phyloP scores from a whole-genome alignment of 2,329 filamentous ascomycete genomes.

The Curvularia hawaiiensis region DNA sequence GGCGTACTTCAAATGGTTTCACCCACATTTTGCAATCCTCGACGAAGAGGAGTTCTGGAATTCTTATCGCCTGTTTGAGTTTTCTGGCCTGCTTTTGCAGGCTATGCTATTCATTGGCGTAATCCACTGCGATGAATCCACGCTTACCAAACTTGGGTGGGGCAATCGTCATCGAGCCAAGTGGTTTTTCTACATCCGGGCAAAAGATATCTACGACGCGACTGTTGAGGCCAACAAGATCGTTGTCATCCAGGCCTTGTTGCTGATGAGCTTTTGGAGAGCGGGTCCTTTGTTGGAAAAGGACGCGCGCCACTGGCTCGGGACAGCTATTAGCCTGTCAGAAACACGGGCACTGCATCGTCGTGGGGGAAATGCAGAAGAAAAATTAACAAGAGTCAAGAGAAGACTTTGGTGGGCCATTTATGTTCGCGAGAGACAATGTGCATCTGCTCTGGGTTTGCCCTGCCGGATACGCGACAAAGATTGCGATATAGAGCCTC shows the following conservation, averaged over 20 bases:
- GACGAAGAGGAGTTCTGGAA: conserved; percentile 54
- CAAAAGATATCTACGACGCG: conserved; percentile 59
- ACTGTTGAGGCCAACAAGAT: conserved; percentile 60
- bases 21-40: conserved; percentile 61
- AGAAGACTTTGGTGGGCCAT: conserved; percentile 61
- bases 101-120: conserved; percentile 61
- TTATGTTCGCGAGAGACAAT: conserved; percentile 58
- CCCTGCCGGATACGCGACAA: conserved; percentile 56
- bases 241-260: conserved; percentile 57
- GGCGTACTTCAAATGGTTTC: conserved; percentile 63
- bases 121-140: conserved; percentile 57
- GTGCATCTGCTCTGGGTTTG: conserved; percentile 52
- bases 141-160: conserved; percentile 54
- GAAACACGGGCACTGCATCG: conserved; percentile 57
- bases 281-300: conserved; percentile 51
- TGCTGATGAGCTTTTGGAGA: conserved; percentile 63
- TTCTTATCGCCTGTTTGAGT: conserved; percentile 47
- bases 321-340: conserved; percentile 57
- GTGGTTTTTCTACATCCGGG: conserved; percentile 56
- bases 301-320: conserved; percentile 47
- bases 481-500: conserved; percentile 54
- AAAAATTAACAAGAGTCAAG: conserved; percentile 48
- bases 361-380: conserved; percentile 28
- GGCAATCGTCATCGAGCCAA: conserved; percentile 57
- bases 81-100: conserved; percentile 59